Conservation (phyloP, 2,329 filamentous ascomycete species). For the Venturia pyrina region DNA sequence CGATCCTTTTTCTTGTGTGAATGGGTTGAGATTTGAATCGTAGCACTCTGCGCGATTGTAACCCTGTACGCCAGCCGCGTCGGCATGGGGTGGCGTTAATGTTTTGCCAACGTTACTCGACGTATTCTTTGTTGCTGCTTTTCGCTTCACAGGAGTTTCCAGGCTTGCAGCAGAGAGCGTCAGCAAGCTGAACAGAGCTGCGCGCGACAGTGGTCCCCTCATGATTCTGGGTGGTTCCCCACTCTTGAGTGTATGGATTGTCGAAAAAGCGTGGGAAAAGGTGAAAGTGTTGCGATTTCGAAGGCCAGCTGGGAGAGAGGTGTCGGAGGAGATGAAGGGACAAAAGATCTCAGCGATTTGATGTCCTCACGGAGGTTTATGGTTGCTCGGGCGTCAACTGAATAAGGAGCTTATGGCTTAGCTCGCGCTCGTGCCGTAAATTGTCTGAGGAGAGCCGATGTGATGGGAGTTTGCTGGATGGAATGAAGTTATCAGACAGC, state of each 20-base stretch:
- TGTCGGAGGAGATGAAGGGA: neutral
- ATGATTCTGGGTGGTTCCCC: neutral
- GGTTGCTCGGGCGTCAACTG: neutral
- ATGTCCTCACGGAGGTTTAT: neutral
- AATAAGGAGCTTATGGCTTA: neutral
- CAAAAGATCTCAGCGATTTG: neutral
- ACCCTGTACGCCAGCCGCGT: neutral
- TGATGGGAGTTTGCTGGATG: neutral
- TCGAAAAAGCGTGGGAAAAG: neutral
- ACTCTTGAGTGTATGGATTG: neutral
- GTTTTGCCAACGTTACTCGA: neutral
- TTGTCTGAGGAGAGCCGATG: neutral
- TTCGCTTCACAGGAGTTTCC: neutral
- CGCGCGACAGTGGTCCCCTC: neutral
- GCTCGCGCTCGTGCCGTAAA: neutral
- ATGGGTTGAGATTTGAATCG: conserved; percentile 5
- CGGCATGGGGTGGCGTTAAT: neutral
- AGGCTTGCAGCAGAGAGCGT: neutral
- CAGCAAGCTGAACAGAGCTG: neutral
- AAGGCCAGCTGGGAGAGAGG: neutral
- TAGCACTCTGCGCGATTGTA: conserved; percentile 10
- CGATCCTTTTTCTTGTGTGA: neutral
- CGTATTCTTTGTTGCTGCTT: neutral
- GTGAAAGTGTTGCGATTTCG: neutral
- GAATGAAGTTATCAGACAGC: neutral